Base-by-base conservation (phyloP, 306 rosid genomes). In the Macrotyloma uniflorum region DNA sequence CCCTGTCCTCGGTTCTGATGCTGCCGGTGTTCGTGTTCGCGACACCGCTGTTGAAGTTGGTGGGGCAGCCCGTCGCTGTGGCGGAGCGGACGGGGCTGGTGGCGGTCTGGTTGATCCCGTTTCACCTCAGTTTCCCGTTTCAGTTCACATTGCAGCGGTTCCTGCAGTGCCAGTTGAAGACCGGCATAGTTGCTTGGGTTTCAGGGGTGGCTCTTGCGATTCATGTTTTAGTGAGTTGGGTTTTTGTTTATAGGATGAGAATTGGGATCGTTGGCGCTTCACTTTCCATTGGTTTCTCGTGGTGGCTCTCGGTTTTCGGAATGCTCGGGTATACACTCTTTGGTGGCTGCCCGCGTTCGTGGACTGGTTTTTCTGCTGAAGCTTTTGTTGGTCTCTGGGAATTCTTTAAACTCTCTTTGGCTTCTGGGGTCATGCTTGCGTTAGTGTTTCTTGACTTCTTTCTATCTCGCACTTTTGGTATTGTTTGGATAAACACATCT, bases 361-460 rank as follows among this genome's bases (percentile, higher is more conserved):
- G 95, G 97, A 85, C 78, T 63, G 95, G 95, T 28, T 92, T 89
- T 72, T 90, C 94, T 35, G 49, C 76, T 42, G 84, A 87, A 67
- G 91, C 91, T 70, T 91, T 90, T 76, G 85, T 69, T 58, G 93
- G 89, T 14, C 86, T 92, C 2, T 92, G 91, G 95, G 87, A 92
- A 26, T 88, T 90, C 71, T 84, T 88, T 62, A 88, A 87, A 77
- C 90, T 92, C 36, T 81, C 93, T 67, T 26, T 81, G 45, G 93
- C 95, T 84, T 92, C 93, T 79, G 97, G 95, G 42, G 53, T 84
- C 71, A 92, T 87, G 91, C 89, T 92, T 64, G 70, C 82, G 95
- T 88, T 79, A 67, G 93, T 82, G 18, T 22, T 64, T 67, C 54
- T 80, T 5, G 1, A 64, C 36, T 16, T 69, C 3, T 69, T 24